Evolutionary conservation across 305 asterid species (phyloP), one percentile per base, ranked within the genome.

Genomic region (Fraxinus angustifolia): DNA sequence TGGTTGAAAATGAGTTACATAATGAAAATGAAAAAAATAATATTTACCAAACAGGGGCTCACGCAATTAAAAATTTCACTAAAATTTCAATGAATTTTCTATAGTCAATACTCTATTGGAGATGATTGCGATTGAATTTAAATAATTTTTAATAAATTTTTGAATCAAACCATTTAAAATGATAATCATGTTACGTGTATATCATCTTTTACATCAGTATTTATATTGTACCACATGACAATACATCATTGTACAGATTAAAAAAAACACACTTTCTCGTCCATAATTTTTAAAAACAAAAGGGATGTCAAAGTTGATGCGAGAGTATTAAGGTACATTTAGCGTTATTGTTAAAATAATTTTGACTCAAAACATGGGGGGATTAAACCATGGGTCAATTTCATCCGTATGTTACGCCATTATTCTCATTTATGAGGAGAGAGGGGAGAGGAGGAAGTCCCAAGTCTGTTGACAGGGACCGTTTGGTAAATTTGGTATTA

Each of bases 401-500:
- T 42, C 16, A 42, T 42, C 50, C 50, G 16, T 42, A 42, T 3
- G 0, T 42, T 11, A 42, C 50, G 16, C 50, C 50, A 42, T 11
- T 10, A 42, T 10, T 42, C 50, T 42, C 50, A 48, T 48, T 53
- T 53, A 53, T n/a, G 62, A 16, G 23, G 11, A 62, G 60, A 6
- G 1, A 1, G 4, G 26, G 34, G 74, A 48, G 62, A 16, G 23
- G 11, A 62, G 60, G 17, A 8, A 78, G 38, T 53, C 53, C 38
- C 78, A 70, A 19, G 81, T 73, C 82, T 58, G 62, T 28, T 50
- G 90, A 86, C 81, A 86, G 78, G 94, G 95, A 90, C 89, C 3
- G 91, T 89, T 87, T 88, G 91, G 95, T 89, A 90, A 90, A 85
- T 87, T 84, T 3, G 73, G 86, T 76, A 82, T 62, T 34, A 60